These are phyloP conservation scores for Triticum aestivum DNA, from an alignment of 176 grass and related monocot genomes.

Conservation along the genomic window DNA sequence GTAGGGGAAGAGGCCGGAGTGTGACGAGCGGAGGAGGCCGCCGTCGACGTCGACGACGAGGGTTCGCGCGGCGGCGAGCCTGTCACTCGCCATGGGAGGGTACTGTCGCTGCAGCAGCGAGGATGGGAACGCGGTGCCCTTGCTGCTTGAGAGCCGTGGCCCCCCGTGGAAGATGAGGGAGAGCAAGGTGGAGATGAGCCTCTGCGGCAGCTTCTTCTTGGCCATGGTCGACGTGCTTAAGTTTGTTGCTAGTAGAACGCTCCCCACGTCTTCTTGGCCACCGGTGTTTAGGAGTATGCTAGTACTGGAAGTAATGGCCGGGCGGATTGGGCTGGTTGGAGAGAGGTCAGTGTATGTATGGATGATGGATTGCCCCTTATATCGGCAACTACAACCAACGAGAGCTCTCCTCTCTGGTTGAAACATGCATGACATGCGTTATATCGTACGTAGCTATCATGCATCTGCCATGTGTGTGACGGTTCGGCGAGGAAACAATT, in stretches of 20 bases:
- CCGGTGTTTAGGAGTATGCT: not conserved
- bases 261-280: not conserved
- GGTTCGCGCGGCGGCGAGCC: not conserved
- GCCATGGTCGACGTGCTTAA: slow-evolving; percentile 10
- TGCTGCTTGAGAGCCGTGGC: not conserved
- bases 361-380: slow-evolving; percentile 10
- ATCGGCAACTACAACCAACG: not conserved
- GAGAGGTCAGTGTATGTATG: slow-evolving; percentile 16
- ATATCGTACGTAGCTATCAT: not conserved
- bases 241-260: not conserved
- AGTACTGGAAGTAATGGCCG: not conserved
- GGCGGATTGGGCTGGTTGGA: not conserved
- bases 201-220: slow-evolving; percentile 33
- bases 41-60: slow-evolving; percentile 48
- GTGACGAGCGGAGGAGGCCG: slow-evolving; percentile 26
- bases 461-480: not conserved
- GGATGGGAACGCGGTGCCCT: not conserved
- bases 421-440: not conserved
- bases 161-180: slow-evolving; percentile 20
- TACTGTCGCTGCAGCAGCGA: not conserved
- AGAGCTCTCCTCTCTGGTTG: not conserved
- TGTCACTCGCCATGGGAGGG: not conserved
- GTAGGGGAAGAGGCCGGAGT: slow-evolving; percentile 53
- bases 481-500: not conserved
- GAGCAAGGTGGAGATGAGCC: slow-evolving; percentile 33